Evolutionary conservation across 805 yeast species (phyloP).

Genomic region (Kuraishia piskuri): DNA sequence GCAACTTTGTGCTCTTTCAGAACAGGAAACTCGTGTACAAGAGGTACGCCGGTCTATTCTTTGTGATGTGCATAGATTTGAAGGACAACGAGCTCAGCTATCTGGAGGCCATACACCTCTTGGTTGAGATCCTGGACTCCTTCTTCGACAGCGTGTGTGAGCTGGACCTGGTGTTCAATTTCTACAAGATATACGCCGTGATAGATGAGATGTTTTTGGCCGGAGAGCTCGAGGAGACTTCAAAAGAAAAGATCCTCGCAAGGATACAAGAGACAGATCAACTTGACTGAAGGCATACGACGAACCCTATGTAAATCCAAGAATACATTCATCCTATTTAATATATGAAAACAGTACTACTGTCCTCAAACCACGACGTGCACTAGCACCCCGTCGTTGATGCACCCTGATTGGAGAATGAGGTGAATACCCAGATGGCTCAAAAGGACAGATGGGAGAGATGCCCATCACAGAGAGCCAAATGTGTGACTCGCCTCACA

Average conservation of each 20-base stretch:
- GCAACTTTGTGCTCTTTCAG: conserved; percentile 33
- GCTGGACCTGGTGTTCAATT: conserved; percentile 86
- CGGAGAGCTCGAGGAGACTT: conserved; percentile 86
- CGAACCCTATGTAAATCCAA: background rate
- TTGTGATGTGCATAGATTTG: conserved; percentile 75
- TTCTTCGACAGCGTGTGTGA: conserved; percentile 91
- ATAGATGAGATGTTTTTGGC: conserved; percentile 84
- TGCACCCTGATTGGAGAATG: background rate
- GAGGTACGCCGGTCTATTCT: conserved; percentile 86
- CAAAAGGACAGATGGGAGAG: too few relatives aligned
- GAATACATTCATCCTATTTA: background rate
- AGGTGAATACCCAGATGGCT: background rate
- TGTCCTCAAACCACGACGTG: background rate
- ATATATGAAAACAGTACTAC: background rate
- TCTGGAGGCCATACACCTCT: conserved; percentile 75
- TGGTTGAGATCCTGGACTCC: conserved; percentile 81
- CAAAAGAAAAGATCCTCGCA: conserved; percentile 56
- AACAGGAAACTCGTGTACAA: conserved; percentile 70
- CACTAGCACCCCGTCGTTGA: background rate
- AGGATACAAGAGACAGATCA: conserved; percentile 59
- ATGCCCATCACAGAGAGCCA: too few relatives aligned
- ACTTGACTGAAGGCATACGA: conserved; percentile 30
- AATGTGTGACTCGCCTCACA: too few relatives aligned
- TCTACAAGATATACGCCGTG: conserved; percentile 72
- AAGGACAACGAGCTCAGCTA: conserved; percentile 76